phyloP scores from a whole-genome alignment of 495 filamentous ascomycete genomes.

The Penicillium maclennaniae region DNA sequence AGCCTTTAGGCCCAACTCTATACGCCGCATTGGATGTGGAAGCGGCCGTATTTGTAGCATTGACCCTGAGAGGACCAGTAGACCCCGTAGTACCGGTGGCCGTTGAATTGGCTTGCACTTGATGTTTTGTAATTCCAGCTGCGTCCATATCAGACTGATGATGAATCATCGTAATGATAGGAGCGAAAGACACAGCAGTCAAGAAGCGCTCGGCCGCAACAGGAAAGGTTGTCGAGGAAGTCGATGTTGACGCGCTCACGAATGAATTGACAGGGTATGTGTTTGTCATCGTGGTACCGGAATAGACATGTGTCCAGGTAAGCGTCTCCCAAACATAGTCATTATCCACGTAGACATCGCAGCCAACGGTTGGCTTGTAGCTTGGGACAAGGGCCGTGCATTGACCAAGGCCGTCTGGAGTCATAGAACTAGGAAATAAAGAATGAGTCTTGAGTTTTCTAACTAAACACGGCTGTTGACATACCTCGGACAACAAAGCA shows the following conservation, averaged over 20 bases:
- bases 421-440: neutral
- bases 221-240: neutral
- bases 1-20: neutral
- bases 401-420: neutral
- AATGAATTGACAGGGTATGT: neutral
- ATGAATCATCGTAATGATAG: slow-evolving; percentile 8
- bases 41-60: neutral
- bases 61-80: neutral
- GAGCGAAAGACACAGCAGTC: neutral
- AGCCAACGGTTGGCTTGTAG: neutral
- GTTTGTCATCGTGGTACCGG: neutral
- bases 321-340: neutral
- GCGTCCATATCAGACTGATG: slow-evolving; percentile 8
- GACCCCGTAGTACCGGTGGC: neutral
- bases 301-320: neutral
- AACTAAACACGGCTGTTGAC: neutral
- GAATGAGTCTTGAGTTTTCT: too few relatives aligned
- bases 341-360: neutral
- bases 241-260: neutral
- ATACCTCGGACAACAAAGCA: slow-evolving; percentile 6
- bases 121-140: neutral
- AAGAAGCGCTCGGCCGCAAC: neutral
- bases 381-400: neutral
- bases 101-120: neutral
- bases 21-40: slow-evolving; percentile 11